These are phyloP conservation scores for Xylariaceae sp. DNA, from an alignment of 2,329 filamentous ascomycete species.

Conservation along the genomic window DNA sequence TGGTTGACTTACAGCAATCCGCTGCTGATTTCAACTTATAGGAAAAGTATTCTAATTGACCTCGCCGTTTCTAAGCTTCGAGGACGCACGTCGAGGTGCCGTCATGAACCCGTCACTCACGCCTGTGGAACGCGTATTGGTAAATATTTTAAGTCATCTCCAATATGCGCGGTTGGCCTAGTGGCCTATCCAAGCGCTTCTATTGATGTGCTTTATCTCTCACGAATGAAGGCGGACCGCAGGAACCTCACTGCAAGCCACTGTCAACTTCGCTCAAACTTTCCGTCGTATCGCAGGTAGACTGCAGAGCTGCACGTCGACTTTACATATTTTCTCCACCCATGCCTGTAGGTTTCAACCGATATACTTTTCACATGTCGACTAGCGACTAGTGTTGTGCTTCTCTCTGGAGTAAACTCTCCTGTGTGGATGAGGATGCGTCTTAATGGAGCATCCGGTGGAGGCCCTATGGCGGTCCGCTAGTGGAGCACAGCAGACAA, in stretches of 20 bases:
- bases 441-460: background rate
- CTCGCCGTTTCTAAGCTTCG: background rate
- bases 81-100: conserved; percentile 6
- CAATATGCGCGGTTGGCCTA: background rate
- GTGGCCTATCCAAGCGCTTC: conserved; percentile 8
- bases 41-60: background rate
- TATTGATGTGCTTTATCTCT: conserved; percentile 12
- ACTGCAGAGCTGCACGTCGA: conserved; percentile 14
- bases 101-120: conserved; percentile 18
- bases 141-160: conserved; percentile 1
- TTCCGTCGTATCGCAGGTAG: conserved; percentile 8
- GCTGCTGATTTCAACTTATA: too few species aligned
- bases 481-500: conserved; percentile 7
- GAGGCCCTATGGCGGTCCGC: conserved; percentile 1
- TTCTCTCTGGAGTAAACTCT: conserved; percentile 1
- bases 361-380: conserved; percentile 1
- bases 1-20: too few species aligned
- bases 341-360: conserved; percentile 14
- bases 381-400: background rate
- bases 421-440: background rate
- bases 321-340: conserved; percentile 18
- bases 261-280: conserved; percentile 1
- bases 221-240: conserved; percentile 5
- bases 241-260: conserved; percentile 8
- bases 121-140: conserved; percentile 7